Evolutionary conservation across 345 rosid species (phyloP).

Genomic region (Euphorbia peplus): DNA sequence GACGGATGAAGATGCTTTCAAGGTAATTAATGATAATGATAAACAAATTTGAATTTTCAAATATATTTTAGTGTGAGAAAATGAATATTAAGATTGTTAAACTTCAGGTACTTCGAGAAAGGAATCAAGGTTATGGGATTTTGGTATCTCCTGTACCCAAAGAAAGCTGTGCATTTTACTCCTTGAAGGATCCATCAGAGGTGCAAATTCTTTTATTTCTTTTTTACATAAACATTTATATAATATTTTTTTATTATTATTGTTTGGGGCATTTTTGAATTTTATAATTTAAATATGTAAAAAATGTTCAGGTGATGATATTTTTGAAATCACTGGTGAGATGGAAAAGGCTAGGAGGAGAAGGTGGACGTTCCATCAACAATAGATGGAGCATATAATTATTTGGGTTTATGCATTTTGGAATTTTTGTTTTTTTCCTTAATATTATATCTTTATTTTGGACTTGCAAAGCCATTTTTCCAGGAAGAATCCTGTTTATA

Average conservation of each 20-base stretch:
- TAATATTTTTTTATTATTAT: background rate
- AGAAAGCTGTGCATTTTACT: slow-evolving; percentile 71
- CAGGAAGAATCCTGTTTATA: background rate
- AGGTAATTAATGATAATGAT: slow-evolving; percentile 44
- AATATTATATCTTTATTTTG: background rate
- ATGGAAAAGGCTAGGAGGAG: slow-evolving; percentile 43
- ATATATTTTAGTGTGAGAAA: too few relatives aligned
- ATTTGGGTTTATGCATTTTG: background rate
- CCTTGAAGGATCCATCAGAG: slow-evolving; percentile 79
- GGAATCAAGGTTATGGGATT: slow-evolving; percentile 71
- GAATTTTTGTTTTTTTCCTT: background rate
- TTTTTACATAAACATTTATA: background rate
- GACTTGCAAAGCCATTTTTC: slow-evolving; percentile 3
- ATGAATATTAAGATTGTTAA: too few relatives aligned
- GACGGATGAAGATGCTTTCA: slow-evolving; percentile 93
- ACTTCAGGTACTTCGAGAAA: slow-evolving; percentile 54
- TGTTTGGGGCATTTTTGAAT: background rate
- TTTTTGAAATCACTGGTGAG: slow-evolving; percentile 65
- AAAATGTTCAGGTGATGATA: slow-evolving; percentile 63
- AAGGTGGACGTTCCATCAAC: background rate
- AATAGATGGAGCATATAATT: slow-evolving; percentile 13
- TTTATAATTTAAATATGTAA: too few relatives aligned
- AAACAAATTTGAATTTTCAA: too few relatives aligned
- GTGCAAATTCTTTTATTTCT: slow-evolving; percentile 29
- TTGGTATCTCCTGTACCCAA: slow-evolving; percentile 78